Evolutionary conservation across 2,329 filamentous ascomycete genomes (phyloP).

Genomic region (Paecilomyces fulvus): DNA sequence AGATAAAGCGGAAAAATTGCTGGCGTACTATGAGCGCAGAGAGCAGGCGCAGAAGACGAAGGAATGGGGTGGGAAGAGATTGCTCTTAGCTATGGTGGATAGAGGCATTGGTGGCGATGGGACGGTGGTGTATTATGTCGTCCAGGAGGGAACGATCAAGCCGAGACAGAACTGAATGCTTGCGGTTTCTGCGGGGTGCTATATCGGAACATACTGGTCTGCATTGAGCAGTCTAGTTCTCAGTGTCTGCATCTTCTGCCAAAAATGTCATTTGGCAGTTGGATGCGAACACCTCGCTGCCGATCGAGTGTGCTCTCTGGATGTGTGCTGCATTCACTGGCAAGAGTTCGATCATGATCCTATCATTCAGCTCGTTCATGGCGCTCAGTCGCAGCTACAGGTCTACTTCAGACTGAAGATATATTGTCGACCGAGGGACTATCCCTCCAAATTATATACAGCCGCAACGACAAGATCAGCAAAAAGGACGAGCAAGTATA

Average conservation of each 20-base stretch:
- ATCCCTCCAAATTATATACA: not conserved
- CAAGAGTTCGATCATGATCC: not conserved
- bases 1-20: slow-evolving; percentile 19
- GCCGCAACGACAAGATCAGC: not conserved
- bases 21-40: slow-evolving; percentile 23
- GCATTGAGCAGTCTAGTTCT: not conserved
- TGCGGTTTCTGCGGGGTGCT: not conserved
- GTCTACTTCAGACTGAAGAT: not conserved
- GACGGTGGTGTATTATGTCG: slow-evolving; percentile 57
- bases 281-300: not conserved
- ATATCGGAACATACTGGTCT: not conserved
- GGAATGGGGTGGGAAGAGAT: slow-evolving; percentile 43
- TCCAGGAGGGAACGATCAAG: slow-evolving; percentile 57
- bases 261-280: not conserved
- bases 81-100: slow-evolving; percentile 51
- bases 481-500: slow-evolving; percentile 1
- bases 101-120: slow-evolving; percentile 45
- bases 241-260: not conserved
- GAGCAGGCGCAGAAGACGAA: slow-evolving; percentile 16
- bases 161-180: slow-evolving; percentile 51
- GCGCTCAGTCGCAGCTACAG: not conserved
- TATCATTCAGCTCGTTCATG: not conserved
- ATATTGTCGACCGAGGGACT: not conserved
- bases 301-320: not conserved
- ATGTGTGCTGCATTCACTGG: not conserved